Evolutionary conservation across 164 flowering plant species (phyloP).

Genomic region (Echeveria elegans): DNA sequence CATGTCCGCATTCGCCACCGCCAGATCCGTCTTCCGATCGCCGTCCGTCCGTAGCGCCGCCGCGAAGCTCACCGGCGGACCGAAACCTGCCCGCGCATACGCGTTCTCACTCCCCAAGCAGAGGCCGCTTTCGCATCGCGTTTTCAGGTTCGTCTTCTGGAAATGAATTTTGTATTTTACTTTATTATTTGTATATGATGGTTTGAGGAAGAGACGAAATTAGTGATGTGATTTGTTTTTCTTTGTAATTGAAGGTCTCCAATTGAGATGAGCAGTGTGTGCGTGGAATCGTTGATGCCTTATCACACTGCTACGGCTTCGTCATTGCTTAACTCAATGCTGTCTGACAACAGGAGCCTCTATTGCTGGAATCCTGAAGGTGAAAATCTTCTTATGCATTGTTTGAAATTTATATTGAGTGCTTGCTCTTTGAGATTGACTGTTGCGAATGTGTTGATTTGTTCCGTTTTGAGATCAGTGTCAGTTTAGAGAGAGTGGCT

Average conservation of each 20-base stretch:
- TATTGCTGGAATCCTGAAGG: conserved; percentile 75
- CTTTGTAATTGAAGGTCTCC: conserved; percentile 50
- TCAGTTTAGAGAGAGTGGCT: no score
- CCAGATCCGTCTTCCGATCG: conserved; percentile 47
- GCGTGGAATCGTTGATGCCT: conserved; percentile 65
- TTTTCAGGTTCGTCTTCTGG: neutral
- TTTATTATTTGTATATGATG: neutral
- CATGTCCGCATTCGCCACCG: conserved; percentile 23
- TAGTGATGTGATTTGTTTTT: neutral
- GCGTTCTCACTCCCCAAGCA: conserved; percentile 32
- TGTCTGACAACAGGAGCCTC: conserved; percentile 52
- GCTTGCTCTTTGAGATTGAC: neutral
- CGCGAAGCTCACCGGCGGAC: conserved; percentile 21
- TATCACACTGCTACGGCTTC: conserved; percentile 82
- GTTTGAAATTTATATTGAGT: neutral
- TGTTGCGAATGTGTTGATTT: neutral
- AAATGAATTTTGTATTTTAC: neutral
- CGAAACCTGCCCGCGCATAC: conserved; percentile 30
- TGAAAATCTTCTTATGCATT: conserved; percentile 10
- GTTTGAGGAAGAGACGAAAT: neutral
- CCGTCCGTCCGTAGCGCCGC: conserved; percentile 28
- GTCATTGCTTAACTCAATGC: conserved; percentile 74
- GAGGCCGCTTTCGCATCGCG: conserved; percentile 21
- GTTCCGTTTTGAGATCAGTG: no score
- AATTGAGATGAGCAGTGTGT: conserved; percentile 56